Evolutionary conservation across 495 filamentous ascomycete genomes (phyloP).

Genomic region (Letharia lupina): DNA sequence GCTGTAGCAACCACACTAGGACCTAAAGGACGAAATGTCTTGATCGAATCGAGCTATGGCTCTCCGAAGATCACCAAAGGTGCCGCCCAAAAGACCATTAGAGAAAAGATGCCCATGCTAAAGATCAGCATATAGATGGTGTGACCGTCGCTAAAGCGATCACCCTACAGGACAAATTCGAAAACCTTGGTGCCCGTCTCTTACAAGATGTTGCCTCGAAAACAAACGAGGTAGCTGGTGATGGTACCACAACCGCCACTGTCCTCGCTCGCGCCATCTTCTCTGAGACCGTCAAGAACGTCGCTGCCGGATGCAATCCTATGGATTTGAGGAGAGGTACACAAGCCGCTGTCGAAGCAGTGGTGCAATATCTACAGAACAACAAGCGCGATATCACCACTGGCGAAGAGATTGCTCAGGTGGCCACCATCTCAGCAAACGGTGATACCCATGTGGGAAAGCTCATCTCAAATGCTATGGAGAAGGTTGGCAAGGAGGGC

Average conservation of each 20-base stretch:
- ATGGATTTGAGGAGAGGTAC: slow-evolving; percentile 97
- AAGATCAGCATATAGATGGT: slow-evolving; percentile 56
- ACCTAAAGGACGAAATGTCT: slow-evolving; percentile 94
- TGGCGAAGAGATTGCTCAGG: slow-evolving; percentile 92
- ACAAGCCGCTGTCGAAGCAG: slow-evolving; percentile 90
- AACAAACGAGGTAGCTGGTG: slow-evolving; percentile 97
- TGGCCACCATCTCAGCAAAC: slow-evolving; percentile 96
- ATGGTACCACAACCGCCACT: slow-evolving; percentile 95
- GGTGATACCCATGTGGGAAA: slow-evolving; percentile 92
- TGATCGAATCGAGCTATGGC: slow-evolving; percentile 96
- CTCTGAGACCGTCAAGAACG: slow-evolving; percentile 99
- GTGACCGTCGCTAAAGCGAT: slow-evolving; percentile 91
- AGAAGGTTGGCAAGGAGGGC: slow-evolving; percentile 99
- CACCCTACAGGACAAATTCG: slow-evolving; percentile 94
- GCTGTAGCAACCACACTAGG: slow-evolving; percentile 94
- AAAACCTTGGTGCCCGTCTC: slow-evolving; percentile 94
- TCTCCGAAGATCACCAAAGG: slow-evolving; percentile 99
- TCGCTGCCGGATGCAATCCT: slow-evolving; percentile 97
- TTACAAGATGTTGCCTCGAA: slow-evolving; percentile 98
- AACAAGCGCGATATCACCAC: slow-evolving; percentile 98
- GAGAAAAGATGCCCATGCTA: slow-evolving; percentile 24
- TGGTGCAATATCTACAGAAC: slow-evolving; percentile 83
- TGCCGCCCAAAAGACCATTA: slow-evolving; percentile 35
- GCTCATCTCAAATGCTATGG: slow-evolving; percentile 96
- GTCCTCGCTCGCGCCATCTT: slow-evolving; percentile 97